These are phyloP conservation scores for Metroxylon sagu DNA, from an alignment of 176 grass and related monocot genomes.

Conservation along the genomic window DNA sequence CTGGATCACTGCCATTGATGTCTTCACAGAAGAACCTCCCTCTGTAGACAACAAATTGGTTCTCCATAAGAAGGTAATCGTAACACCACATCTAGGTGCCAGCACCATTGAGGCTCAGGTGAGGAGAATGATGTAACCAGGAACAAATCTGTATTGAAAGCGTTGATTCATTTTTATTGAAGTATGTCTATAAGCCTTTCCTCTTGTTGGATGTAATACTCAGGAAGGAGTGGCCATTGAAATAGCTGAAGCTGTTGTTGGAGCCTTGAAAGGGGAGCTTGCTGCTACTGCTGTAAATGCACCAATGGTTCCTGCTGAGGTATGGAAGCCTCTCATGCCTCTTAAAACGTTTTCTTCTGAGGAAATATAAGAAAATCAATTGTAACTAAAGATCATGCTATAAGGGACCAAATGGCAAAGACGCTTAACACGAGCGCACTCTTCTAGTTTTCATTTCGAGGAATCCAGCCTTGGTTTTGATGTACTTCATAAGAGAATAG, in stretches of 20 bases:
- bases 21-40: conserved; percentile 8
- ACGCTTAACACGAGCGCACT: too few relatives aligned
- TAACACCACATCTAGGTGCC: conserved; percentile 14
- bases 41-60: conserved; percentile 8
- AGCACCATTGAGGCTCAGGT: conserved; percentile 19
- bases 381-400: too few relatives aligned
- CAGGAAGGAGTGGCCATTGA: conserved; percentile 15
- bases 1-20: conserved; percentile 9
- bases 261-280: conserved; percentile 6
- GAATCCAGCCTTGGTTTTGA: too few relatives aligned
- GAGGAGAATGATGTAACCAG: not conserved
- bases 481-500: too few relatives aligned
- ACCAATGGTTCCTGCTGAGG: conserved; percentile 12
- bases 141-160: not conserved
- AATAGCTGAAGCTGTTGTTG: conserved; percentile 14
- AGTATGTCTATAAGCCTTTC: too few relatives aligned
- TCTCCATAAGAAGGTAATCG: conserved; percentile 7
- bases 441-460: too few relatives aligned
- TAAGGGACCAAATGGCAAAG: too few relatives aligned
- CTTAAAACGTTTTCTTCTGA: too few relatives aligned
- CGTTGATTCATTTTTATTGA: not conserved
- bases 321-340: not conserved
- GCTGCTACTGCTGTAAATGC: conserved; percentile 6
- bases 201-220: not conserved
- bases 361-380: not conserved